Evolutionary conservation across 1,284 basidiomycete species (phyloP), one percentile per base, ranked within the genome.

Genomic region (Cryptococcus floricola): DNA sequence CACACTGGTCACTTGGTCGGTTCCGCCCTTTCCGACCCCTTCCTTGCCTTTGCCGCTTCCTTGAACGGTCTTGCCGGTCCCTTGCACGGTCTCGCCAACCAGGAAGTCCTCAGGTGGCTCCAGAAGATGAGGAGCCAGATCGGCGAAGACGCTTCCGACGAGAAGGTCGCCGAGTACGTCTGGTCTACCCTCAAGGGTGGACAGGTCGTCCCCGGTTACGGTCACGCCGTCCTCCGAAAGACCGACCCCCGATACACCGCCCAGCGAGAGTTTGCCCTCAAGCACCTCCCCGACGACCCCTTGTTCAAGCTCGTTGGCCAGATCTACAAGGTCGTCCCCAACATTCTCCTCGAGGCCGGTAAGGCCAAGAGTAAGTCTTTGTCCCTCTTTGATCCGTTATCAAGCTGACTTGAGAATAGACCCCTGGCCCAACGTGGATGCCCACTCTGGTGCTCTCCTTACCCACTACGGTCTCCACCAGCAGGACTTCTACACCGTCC

Each of bases 181-280:
- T 95, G 92, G 92, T 83, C 86, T 37, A 94, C 91, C 42, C 82
- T 97, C 69, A 94, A 93, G 77, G 80, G 81, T 61, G 93, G 93
- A 19, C 88, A 92, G 74, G 93, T 96, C 70, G 88, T 96, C 54
- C 92, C 92, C 51, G 92, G 92, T 53, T 94, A 94, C 72, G 94
- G 94, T 52, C 95, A 98, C 80, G 94, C 95, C 67, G 94, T 98
- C 51, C 83, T 98, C 61, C 84, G 94, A 77, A 95, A 95, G 84
- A 94, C 92, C 45, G 95, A 98, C 81, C 95, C 95, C 57, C 91
- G 95, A 60, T 98, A 98, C 83, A 88, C 85, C 60, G 95, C 95
- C 55, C 91, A 96, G 75, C 87, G 91, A 69, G 90, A 94, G 78
- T 96, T 96, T 66, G 93, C 91, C 34, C 80, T 91, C 70, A 89